Base-by-base conservation (phyloP, 2,329 filamentous ascomycete species). In the Neofusicoccum ribis region DNA sequence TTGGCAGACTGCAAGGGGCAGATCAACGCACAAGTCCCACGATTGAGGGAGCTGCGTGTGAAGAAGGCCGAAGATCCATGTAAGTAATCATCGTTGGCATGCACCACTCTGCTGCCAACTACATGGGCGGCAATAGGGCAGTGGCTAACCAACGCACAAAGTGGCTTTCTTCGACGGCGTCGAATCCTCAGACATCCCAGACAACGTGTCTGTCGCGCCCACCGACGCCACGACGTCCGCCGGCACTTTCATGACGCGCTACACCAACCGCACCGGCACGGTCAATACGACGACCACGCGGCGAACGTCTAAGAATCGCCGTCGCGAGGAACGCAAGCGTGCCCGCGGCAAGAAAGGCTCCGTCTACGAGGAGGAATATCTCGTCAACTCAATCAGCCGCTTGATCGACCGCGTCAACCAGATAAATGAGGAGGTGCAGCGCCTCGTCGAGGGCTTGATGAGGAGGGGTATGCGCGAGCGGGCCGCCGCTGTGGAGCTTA, bases 331-430 rank as follows among this genome's bases (percentile, higher is more conserved):
- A 82, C 88, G 96, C 77, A 99, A 99, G 85, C 88, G 94, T 15
- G 95, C 95, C 0, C 84, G 92, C 7, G 95, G 95, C 27, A 94
- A 97, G 77, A 98, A 98, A 82, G 95, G 95, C 11, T 97, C 92
- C 15, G 91, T 99, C 5, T 99, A 99, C 77, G 95, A 99, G 77
- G 94, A 98, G 74, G 95, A 98, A 78, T 99, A 99, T 77, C 86
- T 99, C 5, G 89, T 97, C 66, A 95, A 93, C 76, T 94, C 90
- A 70, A 88, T 98, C 41, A 86, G 89, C 12, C 84, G 95, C 27
- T 83, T 99, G 39, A 86, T 97, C 14, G 92, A 96, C 76, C 85
- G 93, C 41, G 87, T 97, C 23, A 92, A 93, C 76, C 83, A 83
- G 23, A 85, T 89, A 2, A 85, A 88, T 59, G 84, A 86, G 0